phyloP scores from a whole-genome alignment of 768 basidiomycete genomes.

The Cystofilobasidium macerans region DNA sequence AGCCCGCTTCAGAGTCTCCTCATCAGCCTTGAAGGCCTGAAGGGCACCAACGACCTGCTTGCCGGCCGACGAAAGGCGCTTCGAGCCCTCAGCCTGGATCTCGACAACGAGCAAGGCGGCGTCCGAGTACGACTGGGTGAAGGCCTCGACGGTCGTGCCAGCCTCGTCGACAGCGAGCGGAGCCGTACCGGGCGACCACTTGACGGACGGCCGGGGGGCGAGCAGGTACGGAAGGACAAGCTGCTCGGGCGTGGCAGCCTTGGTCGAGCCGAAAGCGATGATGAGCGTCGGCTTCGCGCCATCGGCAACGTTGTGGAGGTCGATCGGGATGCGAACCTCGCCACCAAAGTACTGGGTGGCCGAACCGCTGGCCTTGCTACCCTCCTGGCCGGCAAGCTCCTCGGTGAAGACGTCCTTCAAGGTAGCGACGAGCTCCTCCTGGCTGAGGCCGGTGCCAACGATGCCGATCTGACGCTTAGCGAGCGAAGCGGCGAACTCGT shows the following conservation, averaged over 20 bases:
- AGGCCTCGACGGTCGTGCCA: constrained; percentile 53
- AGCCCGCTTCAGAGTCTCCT: constrained; percentile 67
- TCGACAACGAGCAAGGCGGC: constrained; percentile 76
- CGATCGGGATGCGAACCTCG: constrained; percentile 57
- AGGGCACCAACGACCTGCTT: constrained; percentile 54
- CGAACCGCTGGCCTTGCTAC: constrained; percentile 38
- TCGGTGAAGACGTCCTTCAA: constrained; percentile 54
- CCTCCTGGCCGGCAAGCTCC: constrained; percentile 31
- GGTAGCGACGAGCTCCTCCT: constrained; percentile 30
- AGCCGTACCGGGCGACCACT: constrained; percentile 70
- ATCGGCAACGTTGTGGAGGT: constrained; percentile 45
- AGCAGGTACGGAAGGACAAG: constrained; percentile 70
- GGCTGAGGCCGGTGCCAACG: constrained; percentile 75
- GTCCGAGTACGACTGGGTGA: constrained; percentile 83
- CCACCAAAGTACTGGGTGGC: constrained; percentile 64
- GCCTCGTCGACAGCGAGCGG: constrained; percentile 51
- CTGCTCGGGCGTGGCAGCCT: constrained; percentile 56
- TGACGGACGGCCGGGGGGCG: constrained; percentile 47
- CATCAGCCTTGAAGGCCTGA: constrained; percentile 47
- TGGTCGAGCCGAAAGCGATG: constrained; percentile 69
- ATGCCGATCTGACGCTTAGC: constrained; percentile 63
- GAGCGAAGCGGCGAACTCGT: constrained; percentile 57
- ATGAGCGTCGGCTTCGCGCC: constrained; percentile 61
- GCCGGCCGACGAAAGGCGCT: constrained; percentile 56
- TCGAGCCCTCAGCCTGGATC: constrained; percentile 56